Percentiles rank a stretch among this genome's conserved stretches.
These are phyloP conservation scores for Ogataea saltuana DNA, from an alignment of 805 yeast genomes.

Conservation along the genomic window DNA sequence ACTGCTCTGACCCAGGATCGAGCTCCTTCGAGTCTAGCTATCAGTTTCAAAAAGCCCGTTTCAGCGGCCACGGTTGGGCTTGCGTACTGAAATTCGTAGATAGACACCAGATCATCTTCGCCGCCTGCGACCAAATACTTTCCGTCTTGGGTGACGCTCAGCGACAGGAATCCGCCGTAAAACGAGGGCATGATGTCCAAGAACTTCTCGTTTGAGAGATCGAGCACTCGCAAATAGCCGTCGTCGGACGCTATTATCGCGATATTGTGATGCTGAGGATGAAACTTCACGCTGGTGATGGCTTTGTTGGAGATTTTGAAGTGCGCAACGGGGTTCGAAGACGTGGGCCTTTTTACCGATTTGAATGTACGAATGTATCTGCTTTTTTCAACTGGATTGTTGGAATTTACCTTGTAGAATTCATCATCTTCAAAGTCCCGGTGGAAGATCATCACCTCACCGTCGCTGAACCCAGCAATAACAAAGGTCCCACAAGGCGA, in stretches of 20 bases:
- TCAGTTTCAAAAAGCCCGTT: conserved; percentile 26
- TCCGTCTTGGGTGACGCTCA: conserved; percentile 49
- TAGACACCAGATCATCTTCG: conserved; percentile 50
- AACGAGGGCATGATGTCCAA: conserved; percentile 62
- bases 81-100: conserved; percentile 39
- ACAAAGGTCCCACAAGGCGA: conserved; percentile 47
- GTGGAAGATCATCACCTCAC: conserved; percentile 55
- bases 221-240: conserved; percentile 61
- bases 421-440: conserved; percentile 51
- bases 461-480: conserved; percentile 63
- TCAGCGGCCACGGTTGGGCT: conserved; percentile 8
- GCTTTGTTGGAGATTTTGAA: conserved; percentile 62
- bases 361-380: conserved; percentile 37
- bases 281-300: conserved; percentile 47
- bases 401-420: conserved; percentile 19
- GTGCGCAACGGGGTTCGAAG: conserved; percentile 53
- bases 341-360: conserved; percentile 7
- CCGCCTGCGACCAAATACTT: conserved; percentile 53
- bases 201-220: conserved; percentile 43
- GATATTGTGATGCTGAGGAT: conserved; percentile 43
- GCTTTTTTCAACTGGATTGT: conserved; percentile 30
- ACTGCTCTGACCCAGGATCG: conserved; percentile 52
- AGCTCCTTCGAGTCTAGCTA: conserved; percentile 46
- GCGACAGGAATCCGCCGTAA: conserved; percentile 61
- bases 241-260: conserved; percentile 62